Conservation (phyloP, 2,329 filamentous ascomycete genomes). For the Gaeumannomyces sp. region DNA sequence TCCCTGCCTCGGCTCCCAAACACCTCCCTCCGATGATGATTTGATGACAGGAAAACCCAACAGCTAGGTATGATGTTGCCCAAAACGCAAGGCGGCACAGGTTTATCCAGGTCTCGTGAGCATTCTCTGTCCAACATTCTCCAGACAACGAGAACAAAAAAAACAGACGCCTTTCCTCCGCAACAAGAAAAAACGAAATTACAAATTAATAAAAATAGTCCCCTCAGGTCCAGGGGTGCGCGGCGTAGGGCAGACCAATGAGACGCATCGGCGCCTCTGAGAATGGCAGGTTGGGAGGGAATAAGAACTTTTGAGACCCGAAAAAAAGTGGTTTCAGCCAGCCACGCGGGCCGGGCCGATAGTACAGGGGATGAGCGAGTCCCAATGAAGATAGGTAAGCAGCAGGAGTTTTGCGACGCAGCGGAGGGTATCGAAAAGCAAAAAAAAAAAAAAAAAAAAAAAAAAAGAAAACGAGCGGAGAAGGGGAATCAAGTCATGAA, state of each 20-base stretch:
- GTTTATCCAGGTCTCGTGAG: neutral
- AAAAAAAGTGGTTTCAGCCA: neutral
- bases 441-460: neutral
- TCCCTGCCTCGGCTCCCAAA: neutral
- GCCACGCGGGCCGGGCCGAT: neutral
- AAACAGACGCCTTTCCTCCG: neutral
- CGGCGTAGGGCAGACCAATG: neutral
- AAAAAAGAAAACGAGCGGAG: neutral
- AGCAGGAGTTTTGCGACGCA: neutral
- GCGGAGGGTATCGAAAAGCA: too few relatives aligned
- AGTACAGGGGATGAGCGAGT: neutral
- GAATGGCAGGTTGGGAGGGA: neutral
- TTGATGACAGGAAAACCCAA: neutral
- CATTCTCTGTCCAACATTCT: neutral
- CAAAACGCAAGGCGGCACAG: too few relatives aligned
- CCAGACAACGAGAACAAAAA: neutral
- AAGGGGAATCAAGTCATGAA: neutral
- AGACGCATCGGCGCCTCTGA: neutral
- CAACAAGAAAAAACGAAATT: neutral
- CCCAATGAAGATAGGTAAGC: neutral
- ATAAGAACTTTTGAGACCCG: too few relatives aligned
- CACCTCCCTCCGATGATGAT: neutral
- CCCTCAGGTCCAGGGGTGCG: neutral
- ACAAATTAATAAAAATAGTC: neutral
- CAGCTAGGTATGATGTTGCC: too few relatives aligned